Evolutionary conservation across 1,284 basidiomycete species (phyloP).

Genomic region (Puccinia coronata): DNA sequence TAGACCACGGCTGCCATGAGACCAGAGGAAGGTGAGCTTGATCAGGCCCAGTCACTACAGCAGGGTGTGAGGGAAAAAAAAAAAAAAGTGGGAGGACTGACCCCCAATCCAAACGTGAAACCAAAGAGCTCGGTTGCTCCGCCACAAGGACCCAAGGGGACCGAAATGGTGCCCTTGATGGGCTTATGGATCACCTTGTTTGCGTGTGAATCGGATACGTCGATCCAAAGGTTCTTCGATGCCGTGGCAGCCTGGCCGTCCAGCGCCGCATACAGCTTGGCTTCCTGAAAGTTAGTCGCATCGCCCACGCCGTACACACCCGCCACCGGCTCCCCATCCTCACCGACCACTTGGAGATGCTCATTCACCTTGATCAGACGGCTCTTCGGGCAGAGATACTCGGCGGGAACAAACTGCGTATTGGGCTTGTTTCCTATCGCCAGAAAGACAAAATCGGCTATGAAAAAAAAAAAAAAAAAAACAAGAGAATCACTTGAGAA

Average conservation of each 20-base stretch:
- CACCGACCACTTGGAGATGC: conserved; percentile 22
- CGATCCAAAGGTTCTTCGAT: conserved; percentile 27
- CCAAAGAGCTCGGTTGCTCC: conserved; percentile 33
- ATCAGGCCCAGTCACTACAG: no score
- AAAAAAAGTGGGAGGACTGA: background rate
- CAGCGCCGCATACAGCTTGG: conserved; percentile 39
- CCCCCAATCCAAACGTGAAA: conserved; percentile 36
- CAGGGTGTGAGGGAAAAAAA: no score
- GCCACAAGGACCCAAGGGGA: conserved; percentile 40
- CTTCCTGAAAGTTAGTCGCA: conserved; percentile 33
- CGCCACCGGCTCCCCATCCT: background rate
- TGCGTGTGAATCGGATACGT: background rate
- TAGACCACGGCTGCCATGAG: conserved; percentile 12
- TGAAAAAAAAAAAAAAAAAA: background rate
- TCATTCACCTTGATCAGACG: conserved; percentile 23
- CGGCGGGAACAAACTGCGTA: conserved; percentile 18
- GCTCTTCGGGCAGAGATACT: conserved; percentile 6
- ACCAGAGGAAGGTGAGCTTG: no score
- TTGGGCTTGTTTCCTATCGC: conserved; percentile 48
- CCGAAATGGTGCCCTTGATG: conserved; percentile 33
- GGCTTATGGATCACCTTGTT: conserved; percentile 34
- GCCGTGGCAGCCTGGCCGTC: conserved; percentile 41
- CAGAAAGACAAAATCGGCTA: conserved; percentile 48
- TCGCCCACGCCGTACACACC: conserved; percentile 42
- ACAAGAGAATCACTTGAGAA: background rate